A percentile compares a stretch with the other conserved stretches of the same genome.
Evolutionary conservation across 768 basidiomycete species (phyloP).

Genomic region (Lactarius tabidus): DNA sequence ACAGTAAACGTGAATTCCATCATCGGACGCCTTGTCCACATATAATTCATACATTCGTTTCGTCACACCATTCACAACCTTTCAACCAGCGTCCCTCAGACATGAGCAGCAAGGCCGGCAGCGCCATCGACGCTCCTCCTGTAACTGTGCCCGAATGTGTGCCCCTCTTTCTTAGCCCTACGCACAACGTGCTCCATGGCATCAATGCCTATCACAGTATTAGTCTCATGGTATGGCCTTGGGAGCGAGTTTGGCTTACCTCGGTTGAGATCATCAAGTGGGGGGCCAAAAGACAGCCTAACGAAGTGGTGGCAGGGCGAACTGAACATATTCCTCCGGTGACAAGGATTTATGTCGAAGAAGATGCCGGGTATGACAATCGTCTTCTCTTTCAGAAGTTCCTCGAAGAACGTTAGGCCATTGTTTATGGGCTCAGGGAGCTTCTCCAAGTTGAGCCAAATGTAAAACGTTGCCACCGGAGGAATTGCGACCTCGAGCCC

Average conservation of each 20-base stretch:
- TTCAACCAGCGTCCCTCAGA: neutral
- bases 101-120: neutral
- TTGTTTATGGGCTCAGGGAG: constrained; percentile 83
- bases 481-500: constrained; percentile 74
- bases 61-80: neutral
- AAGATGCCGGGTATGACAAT: constrained; percentile 91
- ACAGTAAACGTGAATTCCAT: neutral
- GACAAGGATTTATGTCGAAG: constrained; percentile 77
- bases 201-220: constrained; percentile 59
- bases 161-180: constrained; percentile 60
- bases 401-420: constrained; percentile 94
- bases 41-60: neutral
- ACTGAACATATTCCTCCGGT: constrained; percentile 84
- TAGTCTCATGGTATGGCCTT: neutral
- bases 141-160: constrained; percentile 66
- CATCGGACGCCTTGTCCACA: no score
- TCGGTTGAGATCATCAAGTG: constrained; percentile 71
- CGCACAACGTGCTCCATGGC: constrained; percentile 78
- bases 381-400: constrained; percentile 83
- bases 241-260: constrained; percentile 38
- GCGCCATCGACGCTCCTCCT: constrained; percentile 48
- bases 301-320: constrained; percentile 91
- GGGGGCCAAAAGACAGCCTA: constrained; percentile 82
- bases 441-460: constrained; percentile 84
- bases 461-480: constrained; percentile 85